These are phyloP conservation scores for Dipodascus albidus DNA, from an alignment of 805 yeast genomes.

Conservation along the genomic window DNA sequence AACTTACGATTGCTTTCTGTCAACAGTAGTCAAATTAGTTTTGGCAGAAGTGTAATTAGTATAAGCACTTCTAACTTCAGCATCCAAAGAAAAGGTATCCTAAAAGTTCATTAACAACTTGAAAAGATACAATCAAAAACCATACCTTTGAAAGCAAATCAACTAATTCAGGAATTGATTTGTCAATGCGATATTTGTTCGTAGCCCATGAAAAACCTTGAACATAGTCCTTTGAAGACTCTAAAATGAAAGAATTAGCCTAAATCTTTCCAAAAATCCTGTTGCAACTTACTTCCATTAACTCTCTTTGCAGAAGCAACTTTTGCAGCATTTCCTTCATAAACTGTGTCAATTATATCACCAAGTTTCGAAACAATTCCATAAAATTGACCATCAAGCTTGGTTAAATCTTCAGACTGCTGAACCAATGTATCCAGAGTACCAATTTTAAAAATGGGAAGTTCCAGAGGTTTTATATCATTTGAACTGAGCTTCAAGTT, in stretches of 20 bases:
- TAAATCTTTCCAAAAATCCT: conserved; percentile 8
- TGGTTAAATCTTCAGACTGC: conserved; percentile 80
- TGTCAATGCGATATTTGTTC: conserved; percentile 76
- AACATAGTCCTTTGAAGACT: conserved; percentile 49
- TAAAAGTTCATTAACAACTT: not conserved
- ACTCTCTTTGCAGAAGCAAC: conserved; percentile 40
- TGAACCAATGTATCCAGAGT: conserved; percentile 85
- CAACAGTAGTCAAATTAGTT: conserved; percentile 75
- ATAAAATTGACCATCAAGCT: conserved; percentile 69
- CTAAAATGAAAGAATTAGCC: conserved; percentile 4
- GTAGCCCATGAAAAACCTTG: conserved; percentile 81
- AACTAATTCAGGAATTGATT: conserved; percentile 67
- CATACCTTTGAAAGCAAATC: conserved; percentile 40
- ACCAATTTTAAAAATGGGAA: conserved; percentile 88
- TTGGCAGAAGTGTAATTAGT: conserved; percentile 71
- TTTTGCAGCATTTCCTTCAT: conserved; percentile 31
- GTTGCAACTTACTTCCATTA: conserved; percentile 25
- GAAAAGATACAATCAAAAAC: not conserved
- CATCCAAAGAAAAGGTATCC: conserved; percentile 75
- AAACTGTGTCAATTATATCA: conserved; percentile 52
- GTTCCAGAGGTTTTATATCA: conserved; percentile 42
- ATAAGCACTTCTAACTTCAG: conserved; percentile 70
- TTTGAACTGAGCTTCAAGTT: conserved; percentile 24
- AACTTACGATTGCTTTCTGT: conserved; percentile 59
- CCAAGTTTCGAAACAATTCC: conserved; percentile 59